Evolutionary conservation across 176 grass and related monocot species (phyloP).

Genomic region (Oryza meridionalis): DNA sequence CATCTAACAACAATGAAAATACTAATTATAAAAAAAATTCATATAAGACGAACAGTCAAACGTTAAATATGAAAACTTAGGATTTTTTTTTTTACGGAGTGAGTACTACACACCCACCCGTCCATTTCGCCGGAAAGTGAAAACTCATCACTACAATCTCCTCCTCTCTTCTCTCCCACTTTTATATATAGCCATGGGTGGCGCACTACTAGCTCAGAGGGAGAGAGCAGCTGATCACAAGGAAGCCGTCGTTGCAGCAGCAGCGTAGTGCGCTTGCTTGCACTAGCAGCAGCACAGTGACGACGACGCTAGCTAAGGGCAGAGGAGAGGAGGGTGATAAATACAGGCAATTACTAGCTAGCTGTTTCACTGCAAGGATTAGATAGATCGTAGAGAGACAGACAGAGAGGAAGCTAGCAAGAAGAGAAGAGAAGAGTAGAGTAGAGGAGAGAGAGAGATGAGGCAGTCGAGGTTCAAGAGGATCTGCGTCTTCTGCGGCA

Average conservation of each 20-base stretch:
- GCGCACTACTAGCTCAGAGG: conserved; percentile 37
- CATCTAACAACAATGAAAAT: too few species aligned
- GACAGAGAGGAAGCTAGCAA: not conserved
- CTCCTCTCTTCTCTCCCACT: conserved; percentile 11
- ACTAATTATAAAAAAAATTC: too few species aligned
- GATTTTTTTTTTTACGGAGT: too few species aligned
- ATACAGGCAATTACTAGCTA: not conserved
- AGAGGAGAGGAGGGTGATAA: not conserved
- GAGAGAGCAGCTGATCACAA: not conserved
- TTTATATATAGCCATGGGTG: conserved; percentile 61
- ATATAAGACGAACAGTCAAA: too few species aligned
- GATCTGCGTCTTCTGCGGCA: conserved; percentile 98
- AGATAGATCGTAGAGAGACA: not conserved
- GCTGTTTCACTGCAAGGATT: not conserved
- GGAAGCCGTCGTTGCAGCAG: not conserved
- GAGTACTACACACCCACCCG: not conserved
- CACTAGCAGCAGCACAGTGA: conserved; percentile 27
- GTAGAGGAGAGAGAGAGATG: conserved; percentile 37
- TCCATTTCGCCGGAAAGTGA: conserved; percentile 38
- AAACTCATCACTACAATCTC: not conserved
- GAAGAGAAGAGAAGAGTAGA: not conserved
- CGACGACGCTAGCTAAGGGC: not conserved
- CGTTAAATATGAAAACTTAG: too few species aligned
- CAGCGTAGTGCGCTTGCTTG: conserved; percentile 32
- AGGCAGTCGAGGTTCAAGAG: conserved; percentile 88